phyloP scores from a whole-genome alignment of 1,139 yeast genomes.

The Geotrichum fermentans region DNA sequence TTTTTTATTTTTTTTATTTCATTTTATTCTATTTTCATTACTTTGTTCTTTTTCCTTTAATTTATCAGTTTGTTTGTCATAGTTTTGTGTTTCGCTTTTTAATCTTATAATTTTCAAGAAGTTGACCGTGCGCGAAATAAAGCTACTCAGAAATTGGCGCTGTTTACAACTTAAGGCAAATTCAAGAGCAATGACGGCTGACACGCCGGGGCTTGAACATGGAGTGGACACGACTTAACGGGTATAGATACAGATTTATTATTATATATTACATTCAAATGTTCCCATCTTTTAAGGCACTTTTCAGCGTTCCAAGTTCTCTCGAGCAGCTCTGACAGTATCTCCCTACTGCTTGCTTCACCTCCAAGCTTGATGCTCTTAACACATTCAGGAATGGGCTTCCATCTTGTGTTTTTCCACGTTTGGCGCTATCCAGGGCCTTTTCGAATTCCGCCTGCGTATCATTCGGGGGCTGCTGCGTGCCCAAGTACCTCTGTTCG shows the following conservation, averaged over 20 bases:
- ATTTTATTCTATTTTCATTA: not conserved
- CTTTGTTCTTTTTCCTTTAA: not conserved
- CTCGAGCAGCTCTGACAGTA: constrained; percentile 16
- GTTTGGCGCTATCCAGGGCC: too few relatives aligned
- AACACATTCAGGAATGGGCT: not conserved
- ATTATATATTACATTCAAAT: not conserved
- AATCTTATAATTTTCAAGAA: not conserved
- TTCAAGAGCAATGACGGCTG: too few relatives aligned
- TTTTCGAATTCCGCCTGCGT: too few relatives aligned
- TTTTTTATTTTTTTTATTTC: not conserved
- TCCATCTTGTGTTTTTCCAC: not conserved
- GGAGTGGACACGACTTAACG: too few relatives aligned
- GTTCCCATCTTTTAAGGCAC: not conserved
- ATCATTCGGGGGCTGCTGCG: too few relatives aligned
- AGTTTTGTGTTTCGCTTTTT: not conserved
- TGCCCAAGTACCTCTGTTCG: too few relatives aligned
- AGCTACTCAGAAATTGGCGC: too few relatives aligned
- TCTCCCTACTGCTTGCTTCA: constrained; percentile 7
- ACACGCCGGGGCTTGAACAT: too few relatives aligned
- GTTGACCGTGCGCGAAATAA: too few relatives aligned
- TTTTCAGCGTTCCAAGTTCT: constrained; percentile 1
- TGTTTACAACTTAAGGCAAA: too few relatives aligned
- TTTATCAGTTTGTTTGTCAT: not conserved
- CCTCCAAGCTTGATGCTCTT: constrained; percentile 4
- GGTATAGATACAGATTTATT: not conserved